Evolutionary conservation across 2,329 filamentous ascomycete genomes (phyloP), one percentile per base, ranked within the genome.

Genomic region (Pseudopithomyces chartarum): DNA sequence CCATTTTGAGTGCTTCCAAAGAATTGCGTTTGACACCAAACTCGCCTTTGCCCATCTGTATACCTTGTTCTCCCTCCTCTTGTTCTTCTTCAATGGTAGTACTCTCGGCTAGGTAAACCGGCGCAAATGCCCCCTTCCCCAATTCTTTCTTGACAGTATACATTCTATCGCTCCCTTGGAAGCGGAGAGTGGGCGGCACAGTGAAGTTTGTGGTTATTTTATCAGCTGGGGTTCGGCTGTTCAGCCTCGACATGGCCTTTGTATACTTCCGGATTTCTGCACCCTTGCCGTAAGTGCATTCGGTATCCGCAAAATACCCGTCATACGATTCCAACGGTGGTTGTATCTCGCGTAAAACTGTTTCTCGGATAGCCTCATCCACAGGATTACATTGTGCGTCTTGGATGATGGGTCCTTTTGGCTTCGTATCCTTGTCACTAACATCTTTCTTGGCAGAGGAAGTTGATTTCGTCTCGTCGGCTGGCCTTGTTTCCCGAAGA

Each of bases 1-100:
- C 95, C 87, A 97, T 93, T 77, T 99, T 99, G 65, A 99, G 82
- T 1, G 95, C 95, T 75, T 97, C 92, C 4, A 95, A 82, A 1
- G 80, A 61, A 42, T 80, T 80, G 40, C 90, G 86, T 33, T 79
- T 79, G 10, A 81, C 69, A n/a, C 84, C 80, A 68, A 88, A 86
- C 12, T 81, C 77, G 29, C 87, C 84, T 67, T 85, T 87, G 54
- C 87, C 86, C 84, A 90, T 86, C 54, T 80, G 80, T 3, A 76
- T 79, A n/a, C 71, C 71, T 36, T 77, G 69, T 15, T 78, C 74
- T 8, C 26, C 26, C 10, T 79, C 73, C 26, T 78, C 76, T 12
- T 10, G 80, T 78, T 12, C 64, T 32, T 80, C 80, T 3, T 83
- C 80, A 0, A 79, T 78, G n/a, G 86, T 84, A 65, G 89, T 89